These are phyloP conservation scores for Cercophora sp. DNA, from an alignment of 495 filamentous ascomycete species.

Conservation along the genomic window DNA sequence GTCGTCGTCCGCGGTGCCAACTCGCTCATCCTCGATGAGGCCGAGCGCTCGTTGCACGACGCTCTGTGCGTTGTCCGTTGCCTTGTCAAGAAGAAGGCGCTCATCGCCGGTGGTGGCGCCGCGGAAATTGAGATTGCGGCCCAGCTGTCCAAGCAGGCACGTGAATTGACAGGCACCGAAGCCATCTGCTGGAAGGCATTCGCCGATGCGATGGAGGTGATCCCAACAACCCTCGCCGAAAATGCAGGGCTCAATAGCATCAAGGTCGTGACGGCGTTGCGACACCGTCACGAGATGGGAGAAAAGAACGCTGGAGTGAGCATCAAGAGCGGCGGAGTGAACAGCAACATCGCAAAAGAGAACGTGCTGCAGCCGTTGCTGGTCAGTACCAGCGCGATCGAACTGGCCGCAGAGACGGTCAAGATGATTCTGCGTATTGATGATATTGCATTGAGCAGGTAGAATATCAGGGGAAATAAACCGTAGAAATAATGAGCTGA, in stretches of 20 bases:
- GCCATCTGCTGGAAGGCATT: conserved; percentile 98
- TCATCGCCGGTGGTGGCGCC: conserved; percentile 94
- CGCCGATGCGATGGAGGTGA: conserved; percentile 94
- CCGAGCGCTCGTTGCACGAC: conserved; percentile 92
- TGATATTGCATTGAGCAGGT: conserved; percentile 67
- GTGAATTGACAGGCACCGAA: conserved; percentile 81
- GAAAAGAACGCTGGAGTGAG: conserved; percentile 95
- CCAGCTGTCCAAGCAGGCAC: conserved; percentile 71
- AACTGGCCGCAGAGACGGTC: conserved; percentile 93
- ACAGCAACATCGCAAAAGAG: conserved; percentile 91
- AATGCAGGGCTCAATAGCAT: conserved; percentile 97
- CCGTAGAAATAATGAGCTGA: neutral
- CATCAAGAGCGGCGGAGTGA: conserved; percentile 94
- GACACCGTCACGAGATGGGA: conserved; percentile 88
- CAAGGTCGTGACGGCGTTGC: conserved; percentile 95
- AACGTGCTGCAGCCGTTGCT: conserved; percentile 95
- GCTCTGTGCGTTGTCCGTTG: conserved; percentile 97
- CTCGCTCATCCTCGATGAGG: conserved; percentile 89
- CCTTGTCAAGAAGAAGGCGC: conserved; percentile 95
- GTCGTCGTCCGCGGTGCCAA: conserved; percentile 94
- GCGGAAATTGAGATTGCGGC: conserved; percentile 94
- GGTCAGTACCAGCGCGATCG: conserved; percentile 94
- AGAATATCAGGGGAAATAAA: conserved; percentile 10
- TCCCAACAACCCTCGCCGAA: conserved; percentile 93
- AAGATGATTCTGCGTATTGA: conserved; percentile 98